phyloP scores from a whole-genome alignment of 2,329 filamentous ascomycete genomes.

The Neospermospora avenae region DNA sequence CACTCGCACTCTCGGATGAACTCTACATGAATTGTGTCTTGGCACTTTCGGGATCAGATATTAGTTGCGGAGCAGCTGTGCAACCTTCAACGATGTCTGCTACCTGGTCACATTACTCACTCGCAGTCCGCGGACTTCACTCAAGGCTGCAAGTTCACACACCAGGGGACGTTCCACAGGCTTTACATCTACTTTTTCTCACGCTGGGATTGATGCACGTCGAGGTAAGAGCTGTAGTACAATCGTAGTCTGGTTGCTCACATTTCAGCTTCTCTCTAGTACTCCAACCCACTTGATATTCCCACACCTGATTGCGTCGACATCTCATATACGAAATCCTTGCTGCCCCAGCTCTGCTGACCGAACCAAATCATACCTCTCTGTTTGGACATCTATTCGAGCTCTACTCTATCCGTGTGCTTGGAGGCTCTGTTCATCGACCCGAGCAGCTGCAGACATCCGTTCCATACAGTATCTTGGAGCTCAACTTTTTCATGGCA shows the following conservation, averaged over 20 bases:
- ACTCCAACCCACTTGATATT: constrained; percentile 1
- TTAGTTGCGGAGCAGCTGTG: neutral
- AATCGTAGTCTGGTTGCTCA: neutral
- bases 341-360: neutral
- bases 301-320: constrained; percentile 8
- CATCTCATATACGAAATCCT: constrained; percentile 6
- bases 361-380: neutral
- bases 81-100: neutral
- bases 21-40: constrained; percentile 11
- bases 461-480: neutral
- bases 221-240: neutral
- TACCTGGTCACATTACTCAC: constrained; percentile 10
- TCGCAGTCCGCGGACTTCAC: constrained; percentile 1
- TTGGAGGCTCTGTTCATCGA: neutral
- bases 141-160: neutral
- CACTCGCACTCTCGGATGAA: constrained; percentile 8
- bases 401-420: constrained; percentile 1
- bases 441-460: neutral
- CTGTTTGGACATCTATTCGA: constrained; percentile 10
- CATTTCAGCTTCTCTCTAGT: neutral
- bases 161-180: neutral
- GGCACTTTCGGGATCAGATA: constrained; percentile 9
- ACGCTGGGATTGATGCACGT: constrained; percentile 2
- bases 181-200: constrained; percentile 5
- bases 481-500: constrained; percentile 5